Evolutionary conservation across 495 filamentous ascomycete genomes (phyloP).

Genomic region (Durotheca rogersii): DNA sequence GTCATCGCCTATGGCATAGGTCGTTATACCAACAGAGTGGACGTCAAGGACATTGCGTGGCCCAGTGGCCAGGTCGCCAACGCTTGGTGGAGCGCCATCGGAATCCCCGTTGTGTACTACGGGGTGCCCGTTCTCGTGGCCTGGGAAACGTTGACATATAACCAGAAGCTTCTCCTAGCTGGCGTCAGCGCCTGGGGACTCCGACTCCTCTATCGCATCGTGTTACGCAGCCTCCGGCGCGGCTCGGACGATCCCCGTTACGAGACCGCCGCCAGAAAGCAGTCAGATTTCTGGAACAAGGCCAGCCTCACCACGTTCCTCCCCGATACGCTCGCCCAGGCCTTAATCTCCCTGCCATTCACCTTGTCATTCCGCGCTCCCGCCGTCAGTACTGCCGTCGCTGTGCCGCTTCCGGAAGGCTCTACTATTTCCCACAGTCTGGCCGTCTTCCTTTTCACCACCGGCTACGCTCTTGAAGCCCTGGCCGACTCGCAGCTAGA

Average conservation of each 20-base stretch:
- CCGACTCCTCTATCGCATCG: slow-evolving; percentile 55
- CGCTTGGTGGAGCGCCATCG: slow-evolving; percentile 60
- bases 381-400: slow-evolving; percentile 27
- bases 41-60: slow-evolving; percentile 61
- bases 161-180: slow-evolving; percentile 52
- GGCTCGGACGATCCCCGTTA: slow-evolving; percentile 59
- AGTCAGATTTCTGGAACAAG: slow-evolving; percentile 55
- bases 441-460: slow-evolving; percentile 55
- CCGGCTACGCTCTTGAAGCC: slow-evolving; percentile 54
- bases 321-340: slow-evolving; percentile 54
- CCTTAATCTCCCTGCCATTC: slow-evolving; percentile 56
- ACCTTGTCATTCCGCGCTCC: slow-evolving; percentile 52
- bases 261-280: slow-evolving; percentile 45
- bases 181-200: slow-evolving; percentile 57
- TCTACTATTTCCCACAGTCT: slow-evolving; percentile 37
- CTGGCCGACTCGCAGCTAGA: slow-evolving; percentile 57
- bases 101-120: slow-evolving; percentile 43
- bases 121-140: slow-evolving; percentile 44
- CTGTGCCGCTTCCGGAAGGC: slow-evolving; percentile 20
- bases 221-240: slow-evolving; percentile 43
- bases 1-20: slow-evolving; percentile 50
- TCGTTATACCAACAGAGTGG: slow-evolving; percentile 49
- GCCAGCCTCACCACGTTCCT: slow-evolving; percentile 52
- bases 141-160: slow-evolving; percentile 47
- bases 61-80: slow-evolving; percentile 54